phyloP scores from a whole-genome alignment of 495 filamentous ascomycete species.

The Lepraria neglecta region DNA sequence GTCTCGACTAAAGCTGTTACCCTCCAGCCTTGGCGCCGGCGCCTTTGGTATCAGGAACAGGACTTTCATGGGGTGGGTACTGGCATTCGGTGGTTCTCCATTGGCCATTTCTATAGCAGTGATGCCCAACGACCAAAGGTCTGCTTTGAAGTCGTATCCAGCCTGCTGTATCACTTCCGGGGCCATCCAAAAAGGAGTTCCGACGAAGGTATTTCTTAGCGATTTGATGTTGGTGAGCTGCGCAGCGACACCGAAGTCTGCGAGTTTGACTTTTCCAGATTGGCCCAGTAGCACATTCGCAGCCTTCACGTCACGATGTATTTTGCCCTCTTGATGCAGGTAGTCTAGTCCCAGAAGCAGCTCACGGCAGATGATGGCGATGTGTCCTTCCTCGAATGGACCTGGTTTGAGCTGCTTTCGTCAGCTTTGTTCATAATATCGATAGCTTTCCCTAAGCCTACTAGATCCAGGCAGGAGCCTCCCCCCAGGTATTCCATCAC shows the following conservation, averaged over 20 bases:
- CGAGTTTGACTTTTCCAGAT: constrained; percentile 88
- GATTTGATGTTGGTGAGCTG: constrained; percentile 97
- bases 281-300: constrained; percentile 85
- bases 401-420: constrained; percentile 79
- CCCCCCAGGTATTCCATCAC: constrained; percentile 97
- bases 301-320: constrained; percentile 96
- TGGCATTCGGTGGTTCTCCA: constrained; percentile 87
- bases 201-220: constrained; percentile 97
- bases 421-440: constrained; percentile 27
- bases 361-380: constrained; percentile 91
- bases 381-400: constrained; percentile 79
- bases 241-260: constrained; percentile 95
- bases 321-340: constrained; percentile 88
- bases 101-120: constrained; percentile 90
- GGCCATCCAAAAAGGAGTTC: constrained; percentile 99
- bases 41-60: constrained; percentile 96
- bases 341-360: constrained; percentile 88
- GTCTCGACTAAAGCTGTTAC: constrained; percentile 72
- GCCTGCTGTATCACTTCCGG: constrained; percentile 96
- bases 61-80: constrained; percentile 95
- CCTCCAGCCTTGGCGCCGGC: constrained; percentile 76
- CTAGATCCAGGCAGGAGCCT: constrained; percentile 87
- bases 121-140: constrained; percentile 96
- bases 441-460: constrained; percentile 34
- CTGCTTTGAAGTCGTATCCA: constrained; percentile 94